Percentiles rank a stretch among this genome's conserved stretches.
Evolutionary conservation across 257 asterid species (phyloP).

Genomic region (Solanum etuberosum): DNA sequence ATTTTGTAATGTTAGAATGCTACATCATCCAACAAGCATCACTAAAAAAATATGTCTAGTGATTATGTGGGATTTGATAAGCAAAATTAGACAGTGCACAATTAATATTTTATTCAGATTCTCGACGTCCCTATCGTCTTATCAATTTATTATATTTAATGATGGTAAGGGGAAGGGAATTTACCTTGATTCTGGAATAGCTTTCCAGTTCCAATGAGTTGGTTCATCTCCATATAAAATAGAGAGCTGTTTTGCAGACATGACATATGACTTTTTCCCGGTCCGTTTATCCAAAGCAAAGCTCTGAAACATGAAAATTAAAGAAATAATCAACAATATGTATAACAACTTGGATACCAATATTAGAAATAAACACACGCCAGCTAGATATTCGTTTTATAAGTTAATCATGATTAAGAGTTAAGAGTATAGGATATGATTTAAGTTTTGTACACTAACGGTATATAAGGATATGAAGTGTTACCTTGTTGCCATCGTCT

Average conservation of each 20-base stretch:
- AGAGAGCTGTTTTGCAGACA: conserved; percentile 23
- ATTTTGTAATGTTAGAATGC: too few relatives aligned
- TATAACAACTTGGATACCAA: not conserved
- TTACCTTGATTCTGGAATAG: conserved; percentile 14
- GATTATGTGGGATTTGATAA: not conserved
- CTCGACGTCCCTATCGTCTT: too few relatives aligned
- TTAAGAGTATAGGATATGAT: not conserved
- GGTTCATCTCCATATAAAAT: conserved; percentile 10
- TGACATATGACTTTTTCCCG: conserved; percentile 11
- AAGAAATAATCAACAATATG: not conserved
- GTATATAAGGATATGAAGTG: not conserved
- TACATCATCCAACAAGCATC: too few relatives aligned
- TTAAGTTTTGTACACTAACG: not conserved
- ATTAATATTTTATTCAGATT: not conserved
- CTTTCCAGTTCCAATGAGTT: conserved; percentile 27
- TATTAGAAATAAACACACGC: not conserved
- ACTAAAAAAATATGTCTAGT: too few relatives aligned
- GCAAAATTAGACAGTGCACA: not conserved
- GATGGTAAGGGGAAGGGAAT: not conserved
- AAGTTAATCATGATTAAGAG: not conserved
- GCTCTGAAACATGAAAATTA: conserved; percentile 5
- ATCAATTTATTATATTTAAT: too few relatives aligned
- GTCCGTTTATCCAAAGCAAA: conserved; percentile 20
- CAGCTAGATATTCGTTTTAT: too few relatives aligned
- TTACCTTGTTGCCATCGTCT: conserved; percentile 20